A percentile compares a stretch with the other conserved stretches of the same genome.
Evolutionary conservation across 2,329 filamentous ascomycete species (phyloP).

Genomic region (Iodosphaeria phyllophila): DNA sequence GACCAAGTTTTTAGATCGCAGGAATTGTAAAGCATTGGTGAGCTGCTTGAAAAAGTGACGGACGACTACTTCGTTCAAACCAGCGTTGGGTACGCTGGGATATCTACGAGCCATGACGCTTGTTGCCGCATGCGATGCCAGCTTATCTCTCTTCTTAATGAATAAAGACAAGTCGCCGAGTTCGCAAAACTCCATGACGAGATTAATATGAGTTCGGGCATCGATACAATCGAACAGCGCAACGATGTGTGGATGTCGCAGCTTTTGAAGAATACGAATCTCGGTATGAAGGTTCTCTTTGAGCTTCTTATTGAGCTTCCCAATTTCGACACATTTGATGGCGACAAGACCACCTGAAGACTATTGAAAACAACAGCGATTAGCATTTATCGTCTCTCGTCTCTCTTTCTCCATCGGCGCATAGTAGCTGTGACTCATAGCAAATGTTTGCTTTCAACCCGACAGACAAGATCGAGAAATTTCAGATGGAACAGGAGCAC

Average conservation of each 20-base stretch:
- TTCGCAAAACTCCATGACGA: constrained; percentile 98
- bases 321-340: constrained; percentile 88
- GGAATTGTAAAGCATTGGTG: constrained; percentile 74
- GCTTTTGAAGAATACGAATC: constrained; percentile 83
- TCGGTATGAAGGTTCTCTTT: constrained; percentile 92
- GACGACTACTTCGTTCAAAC: constrained; percentile 91
- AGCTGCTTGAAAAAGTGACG: constrained; percentile 95
- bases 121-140: constrained; percentile 63
- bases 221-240: constrained; percentile 90
- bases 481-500: neutral
- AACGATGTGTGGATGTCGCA: constrained; percentile 93
- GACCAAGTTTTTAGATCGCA: constrained; percentile 70
- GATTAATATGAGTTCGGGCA: constrained; percentile 71
- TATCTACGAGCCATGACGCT: constrained; percentile 88
- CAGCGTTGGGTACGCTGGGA: constrained; percentile 62
- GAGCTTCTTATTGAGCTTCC: constrained; percentile 84
- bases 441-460: too few relatives aligned
- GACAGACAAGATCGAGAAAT: too few relatives aligned
- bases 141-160: constrained; percentile 80
- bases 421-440: too few relatives aligned
- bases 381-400: too few relatives aligned
- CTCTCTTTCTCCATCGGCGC: too few relatives aligned
- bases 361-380: constrained; percentile 22
- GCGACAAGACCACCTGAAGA: constrained; percentile 68
- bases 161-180: constrained; percentile 87